Evolutionary conservation across 1,139 yeast genomes (phyloP).

Genomic region (Suhomyces atakaporum): DNA sequence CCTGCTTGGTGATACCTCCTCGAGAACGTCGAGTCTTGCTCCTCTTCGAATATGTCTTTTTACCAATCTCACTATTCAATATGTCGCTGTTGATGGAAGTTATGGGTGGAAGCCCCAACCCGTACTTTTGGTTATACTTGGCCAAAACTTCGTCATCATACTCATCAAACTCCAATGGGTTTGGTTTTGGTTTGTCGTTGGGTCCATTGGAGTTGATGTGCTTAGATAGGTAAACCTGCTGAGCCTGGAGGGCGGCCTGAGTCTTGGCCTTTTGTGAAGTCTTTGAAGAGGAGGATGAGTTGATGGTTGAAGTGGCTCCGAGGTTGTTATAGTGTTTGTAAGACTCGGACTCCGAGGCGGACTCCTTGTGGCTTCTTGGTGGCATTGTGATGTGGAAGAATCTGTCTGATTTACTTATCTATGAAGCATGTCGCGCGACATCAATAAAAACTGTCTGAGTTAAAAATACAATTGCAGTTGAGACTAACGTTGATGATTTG

Average conservation of each 20-base stretch:
- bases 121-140: conserved; percentile 57
- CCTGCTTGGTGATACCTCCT: conserved; percentile 47
- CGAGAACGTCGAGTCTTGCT: conserved; percentile 32
- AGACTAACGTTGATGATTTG: background rate
- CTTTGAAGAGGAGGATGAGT: conserved; percentile 28
- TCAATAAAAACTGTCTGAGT: too few species aligned
- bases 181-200: conserved; percentile 46
- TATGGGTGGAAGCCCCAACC: conserved; percentile 50
- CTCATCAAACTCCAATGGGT: conserved; percentile 62
- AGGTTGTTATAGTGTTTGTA: conserved; percentile 20
- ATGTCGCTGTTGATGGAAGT: conserved; percentile 61
- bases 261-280: conserved; percentile 55
- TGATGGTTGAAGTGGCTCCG: conserved; percentile 3
- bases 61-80: conserved; percentile 63
- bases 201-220: conserved; percentile 70
- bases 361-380: conserved; percentile 30
- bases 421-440: too few species aligned
- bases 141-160: conserved; percentile 57
- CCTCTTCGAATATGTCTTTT: conserved; percentile 52
- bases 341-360: conserved; percentile 48
- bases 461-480: too few species aligned
- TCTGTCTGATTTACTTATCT: too few species aligned
- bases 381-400: conserved; percentile 6
- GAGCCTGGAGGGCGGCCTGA: conserved; percentile 59
- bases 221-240: conserved; percentile 57